Evolutionary conservation across 1,284 basidiomycete species (phyloP), one percentile per base, ranked within the genome.

Genomic region (Cryptococcus neoformans): DNA sequence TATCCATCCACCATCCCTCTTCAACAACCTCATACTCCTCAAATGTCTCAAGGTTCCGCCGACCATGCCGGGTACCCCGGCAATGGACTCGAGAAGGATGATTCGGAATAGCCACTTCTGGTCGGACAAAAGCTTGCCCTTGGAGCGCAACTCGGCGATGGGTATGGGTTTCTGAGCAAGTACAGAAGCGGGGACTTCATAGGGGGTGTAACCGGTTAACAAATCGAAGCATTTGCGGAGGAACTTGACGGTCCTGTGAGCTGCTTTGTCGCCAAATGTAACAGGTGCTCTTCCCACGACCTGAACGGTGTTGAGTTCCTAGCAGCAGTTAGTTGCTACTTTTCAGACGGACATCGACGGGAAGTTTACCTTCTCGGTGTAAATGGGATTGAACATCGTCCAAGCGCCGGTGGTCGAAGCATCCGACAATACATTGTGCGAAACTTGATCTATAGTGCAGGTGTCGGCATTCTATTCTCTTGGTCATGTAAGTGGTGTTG

Each of bases 11-110:
- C 86, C 87, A 75, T 96, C 92, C 50, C 92, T 84, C 64, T 85
- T 84, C 87, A 96, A 87, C 35, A 92, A 79, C 49, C 92, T 84
- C 39, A 95, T 80, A 72, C 88, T 90, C 44, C 83, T 82, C 28
- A 95, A 81, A 78, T 95, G 92, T 39, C 92, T 83, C 45, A 92
- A 80, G 35, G 89, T 89, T 1, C 90, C 93, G 11, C 87, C 92
- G 1, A 93, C 91, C 91, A 95, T 94, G 1, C 93, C 93, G 10
- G 92, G 91, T 6, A 93, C 93, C 41, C 91, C 95, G 5, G 95
- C 95, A 52, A 96, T 85, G 53, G 84, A 87, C 78, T 96, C 93
- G 45, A 96, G 81, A 78, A 96, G 89, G 47, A 96, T 80, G 62
- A 94, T 89, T 28, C 92, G 86, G 60, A 81, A 81, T 49, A 96